Conservation (phyloP, 495 filamentous ascomycete genomes). For the Hypoxylon cercidicola region DNA sequence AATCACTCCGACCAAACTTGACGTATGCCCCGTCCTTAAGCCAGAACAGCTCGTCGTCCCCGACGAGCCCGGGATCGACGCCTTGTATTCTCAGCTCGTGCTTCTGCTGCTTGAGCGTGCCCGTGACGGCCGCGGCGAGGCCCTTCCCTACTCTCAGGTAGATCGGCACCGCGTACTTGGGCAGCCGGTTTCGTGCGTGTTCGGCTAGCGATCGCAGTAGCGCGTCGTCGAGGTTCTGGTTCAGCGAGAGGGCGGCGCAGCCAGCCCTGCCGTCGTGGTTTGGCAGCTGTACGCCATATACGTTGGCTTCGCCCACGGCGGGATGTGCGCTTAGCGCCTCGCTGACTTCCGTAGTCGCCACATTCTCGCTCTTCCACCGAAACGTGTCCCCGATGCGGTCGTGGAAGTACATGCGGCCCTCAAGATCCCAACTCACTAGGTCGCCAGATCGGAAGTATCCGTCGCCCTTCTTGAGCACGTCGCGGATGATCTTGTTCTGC, state of each 20-base stretch:
- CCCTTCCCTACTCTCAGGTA: conserved; percentile 75
- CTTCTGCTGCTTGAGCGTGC: conserved; percentile 91
- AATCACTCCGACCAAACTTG: conserved; percentile 71
- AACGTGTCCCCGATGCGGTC: conserved; percentile 96
- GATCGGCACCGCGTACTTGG: conserved; percentile 79
- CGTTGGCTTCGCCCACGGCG: conserved; percentile 79
- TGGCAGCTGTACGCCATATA: conserved; percentile 87
- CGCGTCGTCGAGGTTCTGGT: conserved; percentile 51
- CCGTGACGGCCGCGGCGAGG: conserved; percentile 69
- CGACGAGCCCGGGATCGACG: conserved; percentile 71
- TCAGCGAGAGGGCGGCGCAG: conserved; percentile 76
- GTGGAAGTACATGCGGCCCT: conserved; percentile 83
- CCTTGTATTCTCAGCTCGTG: conserved; percentile 74
- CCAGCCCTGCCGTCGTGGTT: conserved; percentile 88
- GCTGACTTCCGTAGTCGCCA: conserved; percentile 84
- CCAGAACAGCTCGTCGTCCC: conserved; percentile 71
- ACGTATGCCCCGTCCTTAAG: conserved; percentile 73
- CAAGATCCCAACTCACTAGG: conserved; percentile 73
- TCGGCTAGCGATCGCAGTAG: conserved; percentile 67
- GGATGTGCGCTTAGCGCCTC: conserved; percentile 76
- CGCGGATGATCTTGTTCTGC: conserved; percentile 77
- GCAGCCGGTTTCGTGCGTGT: conserved; percentile 67
- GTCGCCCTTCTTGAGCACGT: conserved; percentile 84
- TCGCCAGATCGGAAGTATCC: conserved; percentile 90
- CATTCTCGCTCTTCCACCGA: conserved; percentile 96